Evolutionary conservation across 805 yeast genomes (phyloP).

Genomic region (Phaffomyces antillensis): DNA sequence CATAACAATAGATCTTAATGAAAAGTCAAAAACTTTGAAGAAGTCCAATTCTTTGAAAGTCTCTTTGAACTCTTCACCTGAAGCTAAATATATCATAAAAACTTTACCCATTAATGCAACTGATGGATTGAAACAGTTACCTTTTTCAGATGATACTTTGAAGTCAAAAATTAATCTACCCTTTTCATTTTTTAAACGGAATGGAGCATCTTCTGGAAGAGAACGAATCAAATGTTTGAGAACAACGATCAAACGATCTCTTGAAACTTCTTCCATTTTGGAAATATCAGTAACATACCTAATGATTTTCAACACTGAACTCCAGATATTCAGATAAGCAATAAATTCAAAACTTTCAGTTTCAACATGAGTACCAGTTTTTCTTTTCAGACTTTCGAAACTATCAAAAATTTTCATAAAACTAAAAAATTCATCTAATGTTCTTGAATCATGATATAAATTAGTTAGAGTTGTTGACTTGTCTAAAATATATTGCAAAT

Average conservation of each 20-base stretch:
- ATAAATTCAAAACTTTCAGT: constrained; percentile 46
- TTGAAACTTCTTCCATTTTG: constrained; percentile 1
- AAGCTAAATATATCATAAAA: background rate
- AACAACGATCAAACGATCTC: background rate
- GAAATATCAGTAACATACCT: constrained; percentile 24
- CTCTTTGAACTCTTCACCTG: background rate
- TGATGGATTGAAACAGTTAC: constrained; percentile 34
- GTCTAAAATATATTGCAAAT: constrained; percentile 14
- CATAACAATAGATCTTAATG: constrained; percentile 54
- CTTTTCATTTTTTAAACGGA: constrained; percentile 4
- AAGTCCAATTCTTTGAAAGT: constrained; percentile 28
- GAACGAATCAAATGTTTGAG: background rate
- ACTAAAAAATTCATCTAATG: constrained; percentile 27
- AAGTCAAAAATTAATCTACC: too few relatives aligned
- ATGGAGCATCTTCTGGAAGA: background rate
- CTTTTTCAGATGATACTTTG: too few relatives aligned
- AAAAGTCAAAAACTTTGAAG: constrained; percentile 44
- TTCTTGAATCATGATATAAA: constrained; percentile 23
- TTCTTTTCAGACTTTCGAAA: constrained; percentile 54
- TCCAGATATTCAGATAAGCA: constrained; percentile 41
- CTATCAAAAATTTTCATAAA: constrained; percentile 40
- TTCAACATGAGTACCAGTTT: constrained; percentile 63
- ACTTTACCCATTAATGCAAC: constrained; percentile 32
- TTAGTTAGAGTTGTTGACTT: constrained; percentile 26
- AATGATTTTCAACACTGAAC: constrained; percentile 37